Evolutionary conservation across 805 yeast species (phyloP), one percentile per base, ranked within the genome.

Genomic region (Myxozyma geophila): DNA sequence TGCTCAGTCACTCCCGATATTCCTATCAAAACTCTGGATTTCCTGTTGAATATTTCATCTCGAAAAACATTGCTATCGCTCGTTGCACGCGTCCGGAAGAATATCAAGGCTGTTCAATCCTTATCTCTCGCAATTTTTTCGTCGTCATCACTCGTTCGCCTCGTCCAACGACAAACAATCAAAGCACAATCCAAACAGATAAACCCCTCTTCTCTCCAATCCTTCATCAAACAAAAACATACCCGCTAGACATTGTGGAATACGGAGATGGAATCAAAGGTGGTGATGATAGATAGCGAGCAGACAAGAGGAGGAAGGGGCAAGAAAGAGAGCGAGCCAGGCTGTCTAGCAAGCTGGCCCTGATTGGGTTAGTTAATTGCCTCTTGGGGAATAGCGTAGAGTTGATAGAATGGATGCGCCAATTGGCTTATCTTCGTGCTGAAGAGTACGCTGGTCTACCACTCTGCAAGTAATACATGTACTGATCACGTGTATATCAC

Each of bases 231-330:
- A 43, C 19, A 9, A 43, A 9, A 10, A 48, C 55, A 28, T 36
- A 51, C 61, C 56, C 56, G 61, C 56, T 58, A n/a, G 56, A 58
- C 55, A 58, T 56, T 35, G 23, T 41, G 47, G 7, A 54, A 12
- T 17, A 44, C 13, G 37, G 48, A 43, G 28, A 28, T 28, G 28
- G 28, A 28, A 28, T 28, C 28, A 21, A 17, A 17, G 36, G 17
- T 28, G 39, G 33, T 44, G 50, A 33, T 19, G 10, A 28, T 9
- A 28, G 48, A 33, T 17, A 28, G 37, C 15, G 35, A 50, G 53
- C 17, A 7, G 8, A 36, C n/a, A 21, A 21, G 62, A 39, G 13
- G 51, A 33, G 39, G 58, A 37, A 28, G 40, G 44, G 43, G 51
- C 43, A 50, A 17, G 36, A 58, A 37, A 39, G 43, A 41, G 60